Conservation (phyloP, 352 stramenopile genomes). For the Globisporangium spinosum region DNA sequence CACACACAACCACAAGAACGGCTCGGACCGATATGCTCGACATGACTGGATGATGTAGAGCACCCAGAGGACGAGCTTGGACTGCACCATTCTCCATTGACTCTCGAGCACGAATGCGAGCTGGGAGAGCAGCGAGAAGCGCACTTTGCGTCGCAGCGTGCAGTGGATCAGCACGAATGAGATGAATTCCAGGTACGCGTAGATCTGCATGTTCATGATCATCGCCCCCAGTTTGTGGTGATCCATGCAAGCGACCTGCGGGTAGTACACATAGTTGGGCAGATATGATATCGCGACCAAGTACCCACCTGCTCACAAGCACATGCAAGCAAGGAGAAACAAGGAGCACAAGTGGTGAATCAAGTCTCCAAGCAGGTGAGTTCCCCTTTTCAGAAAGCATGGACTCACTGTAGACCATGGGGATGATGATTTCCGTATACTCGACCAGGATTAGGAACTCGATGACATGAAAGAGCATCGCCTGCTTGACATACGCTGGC, state of each 20-base stretch:
- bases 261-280: conserved; percentile 9
- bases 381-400: background rate
- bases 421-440: conserved; percentile 10
- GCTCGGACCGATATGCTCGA: conserved; percentile 14
- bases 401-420: conserved; percentile 11
- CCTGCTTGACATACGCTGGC: conserved; percentile 2
- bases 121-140: conserved; percentile 9
- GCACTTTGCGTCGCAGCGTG: conserved; percentile 6
- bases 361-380: background rate
- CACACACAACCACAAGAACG: background rate
- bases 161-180: background rate
- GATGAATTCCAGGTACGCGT: background rate
- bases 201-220: conserved; percentile 8
- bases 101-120: conserved; percentile 31
- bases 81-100: conserved; percentile 29
- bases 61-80: conserved; percentile 38
- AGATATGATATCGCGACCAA: conserved; percentile 5
- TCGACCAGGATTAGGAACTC: conserved; percentile 10
- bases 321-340: background rate
- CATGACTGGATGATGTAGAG: conserved; percentile 7
- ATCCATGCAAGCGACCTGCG: background rate
- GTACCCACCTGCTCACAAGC: background rate
- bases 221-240: background rate
- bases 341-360: background rate
- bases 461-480: conserved; percentile 2